A percentile compares a stretch with the other conserved stretches of the same genome.
Conservation (phyloP, 768 basidiomycete species). For the Kwoniella pini region DNA sequence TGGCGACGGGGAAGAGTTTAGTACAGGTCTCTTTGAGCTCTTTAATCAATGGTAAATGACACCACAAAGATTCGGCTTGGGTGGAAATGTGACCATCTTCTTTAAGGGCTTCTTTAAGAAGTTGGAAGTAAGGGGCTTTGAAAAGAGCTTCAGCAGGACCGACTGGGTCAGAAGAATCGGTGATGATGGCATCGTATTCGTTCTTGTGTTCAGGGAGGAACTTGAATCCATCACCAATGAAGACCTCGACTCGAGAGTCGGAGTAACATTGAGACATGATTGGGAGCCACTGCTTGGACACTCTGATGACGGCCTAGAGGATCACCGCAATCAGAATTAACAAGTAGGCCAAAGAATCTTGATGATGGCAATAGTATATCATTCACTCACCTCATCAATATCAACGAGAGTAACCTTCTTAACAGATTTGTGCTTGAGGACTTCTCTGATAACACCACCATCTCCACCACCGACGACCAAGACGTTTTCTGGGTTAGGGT, state of each 20-base stretch:
- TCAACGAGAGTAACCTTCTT: slow-evolving; percentile 93
- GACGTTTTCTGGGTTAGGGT: slow-evolving; percentile 93
- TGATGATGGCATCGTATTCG: slow-evolving; percentile 96
- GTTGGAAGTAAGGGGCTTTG: slow-evolving; percentile 94
- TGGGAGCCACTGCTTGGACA: slow-evolving; percentile 88
- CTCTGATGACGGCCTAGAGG: slow-evolving; percentile 81
- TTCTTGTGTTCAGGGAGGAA: slow-evolving; percentile 85
- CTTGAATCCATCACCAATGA: slow-evolving; percentile 94
- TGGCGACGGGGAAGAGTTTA: slow-evolving; percentile 72
- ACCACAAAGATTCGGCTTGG: slow-evolving; percentile 93
- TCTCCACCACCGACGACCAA: slow-evolving; percentile 98
- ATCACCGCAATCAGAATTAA: neutral
- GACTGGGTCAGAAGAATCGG: slow-evolving; percentile 96
- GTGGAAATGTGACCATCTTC: slow-evolving; percentile 92
- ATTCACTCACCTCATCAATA: slow-evolving; percentile 77
- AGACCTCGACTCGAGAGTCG: slow-evolving; percentile 74
- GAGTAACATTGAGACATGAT: slow-evolving; percentile 85
- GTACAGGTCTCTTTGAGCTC: slow-evolving; percentile 70
- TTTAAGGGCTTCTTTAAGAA: slow-evolving; percentile 83
- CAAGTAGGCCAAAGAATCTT: neutral
- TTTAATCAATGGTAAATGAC: slow-evolving; percentile 84
- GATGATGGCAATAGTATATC: neutral
- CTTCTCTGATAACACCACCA: slow-evolving; percentile 96
- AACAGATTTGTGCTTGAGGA: slow-evolving; percentile 87
- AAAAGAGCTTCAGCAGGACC: slow-evolving; percentile 93